Evolutionary conservation across 352 stramenopile genomes (phyloP), one percentile per base, ranked within the genome.

Genomic region (Phytophthora pseudosyringae): DNA sequence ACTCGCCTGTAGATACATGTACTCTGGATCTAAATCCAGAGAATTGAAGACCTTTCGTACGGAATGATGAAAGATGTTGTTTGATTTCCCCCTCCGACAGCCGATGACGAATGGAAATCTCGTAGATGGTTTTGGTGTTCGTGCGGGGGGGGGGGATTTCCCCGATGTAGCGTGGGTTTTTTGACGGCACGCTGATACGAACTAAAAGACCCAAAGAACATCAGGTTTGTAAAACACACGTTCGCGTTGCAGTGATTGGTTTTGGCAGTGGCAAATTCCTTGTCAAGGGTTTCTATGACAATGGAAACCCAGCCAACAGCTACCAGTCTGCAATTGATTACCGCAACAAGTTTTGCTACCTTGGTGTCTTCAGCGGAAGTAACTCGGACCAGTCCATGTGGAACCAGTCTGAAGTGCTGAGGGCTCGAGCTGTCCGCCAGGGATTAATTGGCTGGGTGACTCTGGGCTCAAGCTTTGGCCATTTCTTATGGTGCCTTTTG

Each of bases 161-260:
- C 41, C 41, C 16, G 59, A 67, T 31, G 59, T 55, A 13, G 47
- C 59, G n/a, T 67, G 59, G 8, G 36, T 67, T 39, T 39, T 67
- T 60, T 51, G 40, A 67, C 18, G 59, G 59, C 2, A 56, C 41
- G 25, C 21, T 56, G 15, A 38, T 60, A 43, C 48, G 36, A n/a
- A 60, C 33, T 0, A 28, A 38, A 38, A n/a, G 48, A 4, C 59
- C 33, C 11, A 47, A n/a, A 1, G 25, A 60, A 6, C 31, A 53
- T 12, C 26, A 44, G 49, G 59, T 67, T 40, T 2, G 9, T 13
- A 29, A 31, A 13, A 13, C 4, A 29, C 31, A 28, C 9, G 9
- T 29, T 46, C 16, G 10, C 46, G 8, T 29, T 41, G 12, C 5
- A 10, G 40, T 40, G 1, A 13, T 40, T 41, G 29, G 0, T 40